phyloP scores from a whole-genome alignment of 202 grass and related monocot species.

The Musa balbisiana region DNA sequence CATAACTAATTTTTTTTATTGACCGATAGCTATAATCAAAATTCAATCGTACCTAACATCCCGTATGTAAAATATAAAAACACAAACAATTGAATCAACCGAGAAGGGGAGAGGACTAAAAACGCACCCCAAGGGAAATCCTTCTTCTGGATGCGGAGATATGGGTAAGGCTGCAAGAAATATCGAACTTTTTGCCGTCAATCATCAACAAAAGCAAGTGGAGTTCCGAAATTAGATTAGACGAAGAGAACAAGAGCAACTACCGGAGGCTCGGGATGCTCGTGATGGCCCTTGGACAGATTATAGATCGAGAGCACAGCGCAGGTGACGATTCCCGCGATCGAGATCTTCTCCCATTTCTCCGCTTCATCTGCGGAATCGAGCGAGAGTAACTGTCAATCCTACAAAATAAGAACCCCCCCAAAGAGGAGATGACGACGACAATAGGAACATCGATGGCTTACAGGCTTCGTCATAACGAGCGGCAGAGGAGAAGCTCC shows the following conservation, averaged over 20 bases:
- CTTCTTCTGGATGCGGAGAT: conserved; percentile 84
- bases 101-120: conserved; percentile 8
- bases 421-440: too few relatives aligned
- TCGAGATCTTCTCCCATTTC: conserved; percentile 95
- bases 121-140: conserved; percentile 92
- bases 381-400: neutral
- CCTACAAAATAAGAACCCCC: too few relatives aligned
- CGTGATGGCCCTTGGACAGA: conserved; percentile 71
- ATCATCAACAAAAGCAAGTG: neutral
- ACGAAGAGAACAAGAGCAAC: neutral
- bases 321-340: conserved; percentile 50
- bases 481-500: conserved; percentile 52
- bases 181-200: neutral
- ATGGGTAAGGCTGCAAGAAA: conserved; percentile 55
- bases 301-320: conserved; percentile 44
- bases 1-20: too few relatives aligned
- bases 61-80: neutral
- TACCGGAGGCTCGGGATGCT: conserved; percentile 61
- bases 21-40: too few relatives aligned
- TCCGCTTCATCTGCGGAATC: conserved; percentile 51
- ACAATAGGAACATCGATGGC: too few relatives aligned
- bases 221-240: neutral
- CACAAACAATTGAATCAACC: neutral
- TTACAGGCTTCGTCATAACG: conserved; percentile 57
- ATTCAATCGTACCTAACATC: too few relatives aligned